These are phyloP conservation scores for Trametes villosa DNA, from an alignment of 768 basidiomycete species.

Conservation along the genomic window DNA sequence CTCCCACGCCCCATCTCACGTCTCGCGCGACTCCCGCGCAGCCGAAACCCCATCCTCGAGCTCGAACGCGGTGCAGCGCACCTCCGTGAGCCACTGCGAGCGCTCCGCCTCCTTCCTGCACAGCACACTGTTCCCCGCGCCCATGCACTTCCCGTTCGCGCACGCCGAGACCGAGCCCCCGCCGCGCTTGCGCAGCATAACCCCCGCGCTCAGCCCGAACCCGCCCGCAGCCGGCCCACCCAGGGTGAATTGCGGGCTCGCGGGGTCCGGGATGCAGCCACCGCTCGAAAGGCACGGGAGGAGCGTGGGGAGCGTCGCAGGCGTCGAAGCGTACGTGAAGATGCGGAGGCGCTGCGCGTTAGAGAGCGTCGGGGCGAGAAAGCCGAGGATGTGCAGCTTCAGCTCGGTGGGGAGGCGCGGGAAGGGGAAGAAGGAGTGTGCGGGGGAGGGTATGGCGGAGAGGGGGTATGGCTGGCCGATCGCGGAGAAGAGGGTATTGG, in stretches of 20 bases:
- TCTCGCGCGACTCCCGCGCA: too few relatives aligned
- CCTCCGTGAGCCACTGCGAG: conserved; percentile 49
- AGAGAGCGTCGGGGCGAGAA: conserved; percentile 61
- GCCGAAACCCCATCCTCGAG: conserved; percentile 28
- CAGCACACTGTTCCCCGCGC: conserved; percentile 41
- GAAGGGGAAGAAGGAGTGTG: conserved; percentile 39
- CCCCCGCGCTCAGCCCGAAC: conserved; percentile 24
- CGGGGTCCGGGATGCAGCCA: conserved; percentile 41
- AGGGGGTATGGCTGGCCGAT: conserved; percentile 17
- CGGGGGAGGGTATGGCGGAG: conserved; percentile 2
- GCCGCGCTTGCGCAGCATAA: conserved; percentile 20
- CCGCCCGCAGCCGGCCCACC: conserved; percentile 28
- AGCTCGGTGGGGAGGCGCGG: conserved; percentile 58
- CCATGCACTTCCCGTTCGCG: conserved; percentile 46
- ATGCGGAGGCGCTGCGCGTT: conserved; percentile 57
- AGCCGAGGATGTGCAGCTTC: conserved; percentile 58
- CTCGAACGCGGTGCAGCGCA: conserved; percentile 53
- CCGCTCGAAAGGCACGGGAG: conserved; percentile 27
- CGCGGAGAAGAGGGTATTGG: conserved; percentile 12
- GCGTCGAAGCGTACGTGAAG: conserved; percentile 52
- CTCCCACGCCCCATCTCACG: too few relatives aligned
- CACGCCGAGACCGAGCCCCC: conserved; percentile 19
- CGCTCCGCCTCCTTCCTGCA: conserved; percentile 49
- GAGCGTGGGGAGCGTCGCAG: conserved; percentile 48
- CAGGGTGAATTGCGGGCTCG: conserved; percentile 37